Base-by-base conservation (phyloP, 2,329 filamentous ascomycete genomes). In the Apiospora aurea region DNA sequence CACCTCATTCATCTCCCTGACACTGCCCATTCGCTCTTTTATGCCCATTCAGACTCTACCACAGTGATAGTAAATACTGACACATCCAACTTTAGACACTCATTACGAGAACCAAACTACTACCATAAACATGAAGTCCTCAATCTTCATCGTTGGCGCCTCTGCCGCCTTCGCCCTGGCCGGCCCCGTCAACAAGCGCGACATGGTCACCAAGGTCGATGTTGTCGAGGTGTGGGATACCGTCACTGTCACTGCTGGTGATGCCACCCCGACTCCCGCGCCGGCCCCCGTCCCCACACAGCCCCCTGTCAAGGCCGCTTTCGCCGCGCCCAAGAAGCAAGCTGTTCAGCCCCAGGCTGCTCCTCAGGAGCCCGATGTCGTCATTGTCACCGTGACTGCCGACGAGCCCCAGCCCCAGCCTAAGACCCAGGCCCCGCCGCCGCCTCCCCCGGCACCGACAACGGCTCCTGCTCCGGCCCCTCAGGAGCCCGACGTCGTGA, bases 51-150 rank as follows among this genome's bases (percentile, higher is more conserved):
- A 38, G 47, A 21, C 68, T 34, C 18, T 24, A 51, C 44, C 26
- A 16, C 14, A 5, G 67, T 38, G 67, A 69, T n/a, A 41, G 57
- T 41, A n/a, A n/a, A 34, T 38, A 46, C n/a, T 69, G 6, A 46
- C 34, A 8, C 21, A 47, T 14, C 68, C 47, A 38, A 57, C 47
- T 51, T 51, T 24, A 69, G 47, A 53, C 68, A 57, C 47, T 51
- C 46, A 24, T 57, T 69, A 24, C 46, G 14, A 41, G 21, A 21
- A 16, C 72, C 61, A 68, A 41, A 26, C 44, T 29, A 72, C 51
- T 79, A 83, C 80, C 72, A 85, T 84, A 79, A 83, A 80, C 71
- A 85, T 85, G 83, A 83, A 79, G 79, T 81, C 79, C 70, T 83
- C 83, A 46, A 77, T 79, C 70, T 70, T 83, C 61, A 69, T 84